phyloP scores from a whole-genome alignment of 2,329 filamentous ascomycete species.

The Neobulgaria alba region DNA sequence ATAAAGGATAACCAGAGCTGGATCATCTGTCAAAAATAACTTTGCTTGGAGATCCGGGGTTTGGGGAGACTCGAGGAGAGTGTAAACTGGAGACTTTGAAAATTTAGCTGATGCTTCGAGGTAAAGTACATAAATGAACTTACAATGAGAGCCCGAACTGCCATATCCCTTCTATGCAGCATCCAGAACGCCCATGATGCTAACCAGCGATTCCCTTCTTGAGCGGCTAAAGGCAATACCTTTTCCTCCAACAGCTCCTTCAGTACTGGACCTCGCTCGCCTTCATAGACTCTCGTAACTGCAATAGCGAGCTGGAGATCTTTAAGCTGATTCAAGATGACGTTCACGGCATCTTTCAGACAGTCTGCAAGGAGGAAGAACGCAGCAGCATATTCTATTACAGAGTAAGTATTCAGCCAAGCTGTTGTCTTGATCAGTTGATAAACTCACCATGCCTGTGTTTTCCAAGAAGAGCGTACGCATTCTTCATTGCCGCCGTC shows the following conservation, averaged over 20 bases:
- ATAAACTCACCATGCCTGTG: constrained; percentile 63
- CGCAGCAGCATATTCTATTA: constrained; percentile 77
- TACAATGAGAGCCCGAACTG: constrained; percentile 75
- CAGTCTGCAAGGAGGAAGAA: constrained; percentile 90
- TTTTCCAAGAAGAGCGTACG: constrained; percentile 88
- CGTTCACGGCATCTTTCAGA: constrained; percentile 74
- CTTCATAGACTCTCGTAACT: constrained; percentile 79
- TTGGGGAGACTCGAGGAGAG: constrained; percentile 59
- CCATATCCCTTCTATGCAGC: constrained; percentile 71
- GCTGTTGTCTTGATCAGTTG: neutral
- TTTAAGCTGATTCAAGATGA: constrained; percentile 78
- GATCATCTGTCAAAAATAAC: constrained; percentile 82
- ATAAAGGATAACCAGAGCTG: constrained; percentile 80
- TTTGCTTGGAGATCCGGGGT: constrained; percentile 65
- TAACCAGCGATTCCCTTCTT: constrained; percentile 84
- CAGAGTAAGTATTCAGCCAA: constrained; percentile 1
- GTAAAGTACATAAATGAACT: constrained; percentile 33
- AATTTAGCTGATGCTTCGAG: too few relatives aligned
- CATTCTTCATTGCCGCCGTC: constrained; percentile 88
- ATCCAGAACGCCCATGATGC: constrained; percentile 96
- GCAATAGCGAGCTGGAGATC: constrained; percentile 87
- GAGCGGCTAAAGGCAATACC: constrained; percentile 66
- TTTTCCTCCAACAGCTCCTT: constrained; percentile 68
- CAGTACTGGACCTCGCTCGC: constrained; percentile 69
- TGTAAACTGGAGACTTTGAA: constrained; percentile 64